phyloP scores from a whole-genome alignment of 768 basidiomycete species.

The Mycena filopes region DNA sequence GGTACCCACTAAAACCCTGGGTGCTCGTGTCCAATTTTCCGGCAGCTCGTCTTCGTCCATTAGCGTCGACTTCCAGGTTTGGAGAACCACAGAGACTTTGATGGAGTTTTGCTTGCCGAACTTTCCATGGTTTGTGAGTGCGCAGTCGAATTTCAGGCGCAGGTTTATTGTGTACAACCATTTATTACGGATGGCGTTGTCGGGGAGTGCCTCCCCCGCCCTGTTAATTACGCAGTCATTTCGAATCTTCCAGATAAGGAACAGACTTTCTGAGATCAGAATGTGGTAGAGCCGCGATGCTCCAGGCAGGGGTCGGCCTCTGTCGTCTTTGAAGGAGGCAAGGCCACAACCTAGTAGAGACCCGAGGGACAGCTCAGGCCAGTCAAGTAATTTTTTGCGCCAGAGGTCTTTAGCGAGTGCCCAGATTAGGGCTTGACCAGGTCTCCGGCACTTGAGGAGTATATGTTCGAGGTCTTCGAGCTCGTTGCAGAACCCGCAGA shows the following conservation, averaged over 20 bases:
- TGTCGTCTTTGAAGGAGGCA: background rate
- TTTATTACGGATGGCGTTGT: background rate
- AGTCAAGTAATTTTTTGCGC: background rate
- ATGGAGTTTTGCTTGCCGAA: background rate
- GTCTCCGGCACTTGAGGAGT: background rate
- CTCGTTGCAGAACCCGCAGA: background rate
- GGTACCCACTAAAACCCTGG: too few relatives aligned
- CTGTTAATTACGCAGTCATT: background rate
- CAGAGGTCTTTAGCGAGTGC: conserved; percentile 3
- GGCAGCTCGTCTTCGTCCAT: background rate
- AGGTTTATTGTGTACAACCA: background rate
- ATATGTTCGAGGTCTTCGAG: conserved; percentile 7
- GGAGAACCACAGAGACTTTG: background rate
- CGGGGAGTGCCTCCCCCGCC: background rate
- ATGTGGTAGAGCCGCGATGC: background rate
- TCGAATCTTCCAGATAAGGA: background rate
- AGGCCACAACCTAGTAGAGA: background rate
- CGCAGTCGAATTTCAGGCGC: background rate
- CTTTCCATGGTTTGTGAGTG: background rate
- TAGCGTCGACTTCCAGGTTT: background rate
- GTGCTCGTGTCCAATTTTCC: background rate
- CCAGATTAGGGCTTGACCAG: background rate
- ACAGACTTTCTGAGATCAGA: background rate
- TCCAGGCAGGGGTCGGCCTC: background rate
- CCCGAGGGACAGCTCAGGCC: background rate